Evolutionary conservation across 495 filamentous ascomycete species (phyloP).

Genomic region (Neurospora sp.): DNA sequence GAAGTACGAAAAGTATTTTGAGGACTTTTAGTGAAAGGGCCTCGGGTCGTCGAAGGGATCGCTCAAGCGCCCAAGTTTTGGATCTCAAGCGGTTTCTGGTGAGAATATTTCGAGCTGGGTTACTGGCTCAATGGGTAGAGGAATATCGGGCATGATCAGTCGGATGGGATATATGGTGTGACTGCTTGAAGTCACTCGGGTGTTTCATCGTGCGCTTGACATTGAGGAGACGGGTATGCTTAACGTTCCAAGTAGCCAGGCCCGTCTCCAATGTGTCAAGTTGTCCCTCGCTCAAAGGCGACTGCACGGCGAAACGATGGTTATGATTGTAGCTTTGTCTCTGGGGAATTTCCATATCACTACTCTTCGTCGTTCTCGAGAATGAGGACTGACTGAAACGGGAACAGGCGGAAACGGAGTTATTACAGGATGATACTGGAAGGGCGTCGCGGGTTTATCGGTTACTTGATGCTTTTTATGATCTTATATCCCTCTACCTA

Average conservation of each 20-base stretch:
- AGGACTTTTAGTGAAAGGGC: conserved; percentile 51
- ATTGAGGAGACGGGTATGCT: not conserved
- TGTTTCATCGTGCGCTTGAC: not conserved
- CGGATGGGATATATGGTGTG: not conserved
- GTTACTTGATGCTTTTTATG: not conserved
- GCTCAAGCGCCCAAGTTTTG: not conserved
- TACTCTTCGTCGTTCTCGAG: not conserved
- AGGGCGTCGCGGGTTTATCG: not conserved
- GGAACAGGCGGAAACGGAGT: not conserved
- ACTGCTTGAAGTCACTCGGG: not conserved
- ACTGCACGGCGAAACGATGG: not conserved
- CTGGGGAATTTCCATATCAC: not conserved
- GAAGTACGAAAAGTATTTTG: conserved; percentile 70
- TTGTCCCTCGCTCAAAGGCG: not conserved
- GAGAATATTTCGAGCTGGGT: not conserved
- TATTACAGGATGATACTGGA: not conserved
- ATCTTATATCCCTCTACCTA: not conserved
- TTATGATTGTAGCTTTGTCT: not conserved
- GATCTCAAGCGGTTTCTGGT: not conserved
- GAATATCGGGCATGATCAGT: not conserved
- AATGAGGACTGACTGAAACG: not conserved
- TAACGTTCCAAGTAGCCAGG: not conserved
- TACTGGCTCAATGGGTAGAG: not conserved
- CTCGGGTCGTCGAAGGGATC: not conserved
- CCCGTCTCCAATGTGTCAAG: not conserved